Percentiles rank a stretch among this genome's conserved stretches.
Conservation (phyloP, 1,284 basidiomycete species). For the Fomitopsis palustris region DNA sequence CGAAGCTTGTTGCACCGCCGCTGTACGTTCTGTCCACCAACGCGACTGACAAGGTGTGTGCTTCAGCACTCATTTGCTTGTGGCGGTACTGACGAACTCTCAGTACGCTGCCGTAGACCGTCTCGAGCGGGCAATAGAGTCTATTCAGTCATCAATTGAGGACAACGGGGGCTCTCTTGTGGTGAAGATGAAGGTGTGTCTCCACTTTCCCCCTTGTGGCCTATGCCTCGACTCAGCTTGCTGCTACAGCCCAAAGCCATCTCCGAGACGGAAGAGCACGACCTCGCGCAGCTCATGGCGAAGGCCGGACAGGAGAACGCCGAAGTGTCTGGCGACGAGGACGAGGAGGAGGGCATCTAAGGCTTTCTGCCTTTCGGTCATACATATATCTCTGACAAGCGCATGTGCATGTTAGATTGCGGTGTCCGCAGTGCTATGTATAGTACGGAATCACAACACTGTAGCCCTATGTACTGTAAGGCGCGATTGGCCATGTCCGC, state of each 20-base stretch:
- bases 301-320: constrained; percentile 89
- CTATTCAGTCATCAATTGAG: constrained; percentile 84
- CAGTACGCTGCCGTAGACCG: constrained; percentile 88
- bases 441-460: neutral
- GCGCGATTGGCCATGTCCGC: neutral
- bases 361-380: neutral
- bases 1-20: constrained; percentile 94
- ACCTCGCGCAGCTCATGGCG: constrained; percentile 92
- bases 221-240: neutral
- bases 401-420: neutral
- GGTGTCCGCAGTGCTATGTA: neutral
- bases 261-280: constrained; percentile 95
- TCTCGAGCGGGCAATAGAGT: constrained; percentile 91
- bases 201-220: neutral
- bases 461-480: neutral
- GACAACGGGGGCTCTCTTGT: constrained; percentile 82
- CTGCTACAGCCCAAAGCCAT: constrained; percentile 84
- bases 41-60: constrained; percentile 86
- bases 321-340: constrained; percentile 92
- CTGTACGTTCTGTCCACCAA: constrained; percentile 96
- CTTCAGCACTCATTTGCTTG: neutral
- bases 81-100: neutral
- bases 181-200: constrained; percentile 93
- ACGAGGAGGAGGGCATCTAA: constrained; percentile 60
- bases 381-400: neutral